phyloP scores from a whole-genome alignment of 306 rosid genomes.

The Vicia faba region DNA sequence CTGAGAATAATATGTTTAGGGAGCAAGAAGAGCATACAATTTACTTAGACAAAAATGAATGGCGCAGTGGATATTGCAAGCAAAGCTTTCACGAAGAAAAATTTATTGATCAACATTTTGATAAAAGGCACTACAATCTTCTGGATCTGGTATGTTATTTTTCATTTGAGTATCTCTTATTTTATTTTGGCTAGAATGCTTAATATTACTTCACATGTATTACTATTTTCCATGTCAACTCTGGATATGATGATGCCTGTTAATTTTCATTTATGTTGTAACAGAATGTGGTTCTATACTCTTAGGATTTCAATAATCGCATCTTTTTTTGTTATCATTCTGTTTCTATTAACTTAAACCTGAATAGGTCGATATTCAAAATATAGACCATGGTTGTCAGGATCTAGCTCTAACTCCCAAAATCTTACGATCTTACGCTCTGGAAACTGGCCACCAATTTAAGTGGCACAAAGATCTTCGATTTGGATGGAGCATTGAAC shows the following conservation, averaged over 20 bases:
- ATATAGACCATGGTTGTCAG: too few relatives aligned
- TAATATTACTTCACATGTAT: constrained; percentile 18
- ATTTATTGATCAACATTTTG: constrained; percentile 93
- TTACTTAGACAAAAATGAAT: constrained; percentile 65
- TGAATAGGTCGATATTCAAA: too few relatives aligned
- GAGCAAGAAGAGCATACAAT: constrained; percentile 92
- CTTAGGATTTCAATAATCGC: not conserved
- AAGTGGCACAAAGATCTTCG: too few relatives aligned
- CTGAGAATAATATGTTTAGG: constrained; percentile 73
- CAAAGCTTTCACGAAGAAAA: constrained; percentile 87
- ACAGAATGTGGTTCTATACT: constrained; percentile 4
- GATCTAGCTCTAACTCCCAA: too few relatives aligned
- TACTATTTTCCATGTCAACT: constrained; percentile 23
- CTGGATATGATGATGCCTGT: not conserved
- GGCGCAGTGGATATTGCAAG: constrained; percentile 95
- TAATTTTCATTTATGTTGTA: constrained; percentile 12
- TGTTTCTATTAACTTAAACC: too few relatives aligned
- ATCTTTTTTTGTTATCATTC: constrained; percentile 8
- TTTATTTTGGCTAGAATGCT: constrained; percentile 19
- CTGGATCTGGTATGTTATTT: constrained; percentile 73
- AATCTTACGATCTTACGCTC: too few relatives aligned
- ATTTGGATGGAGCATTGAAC: too few relatives aligned
- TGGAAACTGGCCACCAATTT: too few relatives aligned
- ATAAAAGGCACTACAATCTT: constrained; percentile 83
- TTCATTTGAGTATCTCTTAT: constrained; percentile 11